phyloP scores from a whole-genome alignment of 352 stramenopile species.

The Pythium oligandrum region DNA sequence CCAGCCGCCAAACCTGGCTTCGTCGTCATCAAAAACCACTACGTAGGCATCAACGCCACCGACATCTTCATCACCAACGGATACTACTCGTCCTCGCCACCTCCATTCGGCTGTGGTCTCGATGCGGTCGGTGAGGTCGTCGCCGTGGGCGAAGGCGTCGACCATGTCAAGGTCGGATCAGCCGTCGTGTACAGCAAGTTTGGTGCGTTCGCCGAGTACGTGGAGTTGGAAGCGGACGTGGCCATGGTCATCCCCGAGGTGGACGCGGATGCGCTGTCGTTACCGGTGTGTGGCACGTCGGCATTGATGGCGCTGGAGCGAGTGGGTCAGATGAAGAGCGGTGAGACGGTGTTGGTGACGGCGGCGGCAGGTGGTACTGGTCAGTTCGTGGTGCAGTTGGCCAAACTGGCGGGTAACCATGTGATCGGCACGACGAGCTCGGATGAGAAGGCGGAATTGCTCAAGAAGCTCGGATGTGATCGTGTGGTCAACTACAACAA shows the following conservation, averaged over 20 bases:
- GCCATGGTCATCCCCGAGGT: constrained; percentile 9
- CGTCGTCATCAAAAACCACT: constrained; percentile 24
- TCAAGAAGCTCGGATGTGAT: constrained; percentile 60
- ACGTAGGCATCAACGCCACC: constrained; percentile 30
- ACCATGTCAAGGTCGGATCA: constrained; percentile 21
- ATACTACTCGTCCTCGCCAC: too few relatives aligned
- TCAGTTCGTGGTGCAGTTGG: constrained; percentile 82
- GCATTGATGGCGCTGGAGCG: constrained; percentile 44
- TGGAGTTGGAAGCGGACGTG: constrained; percentile 7
- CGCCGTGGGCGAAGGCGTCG: constrained; percentile 22
- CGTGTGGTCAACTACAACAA: constrained; percentile 87
- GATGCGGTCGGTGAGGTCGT: constrained; percentile 26
- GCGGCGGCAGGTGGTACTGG: too few relatives aligned
- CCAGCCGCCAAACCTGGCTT: constrained; percentile 4
- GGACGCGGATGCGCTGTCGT: constrained; percentile 5
- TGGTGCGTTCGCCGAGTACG: constrained; percentile 18
- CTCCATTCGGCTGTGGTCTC: constrained; percentile 20
- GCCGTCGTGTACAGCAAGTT: constrained; percentile 25
- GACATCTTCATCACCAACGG: constrained; percentile 28
- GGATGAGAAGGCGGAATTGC: constrained; percentile 80
- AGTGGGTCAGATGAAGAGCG: constrained; percentile 50
- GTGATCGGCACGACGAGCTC: constrained; percentile 81
- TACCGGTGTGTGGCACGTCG: constrained; percentile 39
- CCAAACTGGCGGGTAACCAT: constrained; percentile 74
- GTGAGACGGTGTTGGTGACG: constrained; percentile 63